A percentile compares a stretch with the other conserved stretches of the same genome.
These are phyloP conservation scores for Arctium lappa DNA, from an alignment of 129 eudicot species.

Conservation along the genomic window DNA sequence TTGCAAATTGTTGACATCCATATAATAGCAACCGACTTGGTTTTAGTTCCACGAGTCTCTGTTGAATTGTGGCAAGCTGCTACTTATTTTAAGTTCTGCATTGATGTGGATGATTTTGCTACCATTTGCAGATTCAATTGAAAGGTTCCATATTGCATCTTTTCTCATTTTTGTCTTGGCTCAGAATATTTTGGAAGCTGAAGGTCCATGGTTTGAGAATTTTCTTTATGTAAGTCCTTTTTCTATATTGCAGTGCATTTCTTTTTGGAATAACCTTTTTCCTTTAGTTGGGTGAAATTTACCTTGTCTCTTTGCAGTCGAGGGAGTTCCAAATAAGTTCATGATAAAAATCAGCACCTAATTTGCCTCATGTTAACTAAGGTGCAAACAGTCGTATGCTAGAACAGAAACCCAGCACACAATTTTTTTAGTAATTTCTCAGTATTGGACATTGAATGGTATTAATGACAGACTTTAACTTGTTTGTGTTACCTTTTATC, in stretches of 20 bases:
- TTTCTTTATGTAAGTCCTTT: slow-evolving; percentile 69
- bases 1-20: neutral
- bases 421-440: no score
- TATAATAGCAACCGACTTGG: neutral
- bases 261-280: neutral
- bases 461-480: no score
- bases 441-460: neutral
- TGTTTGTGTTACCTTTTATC: neutral
- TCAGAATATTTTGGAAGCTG: slow-evolving; percentile 91
- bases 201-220: slow-evolving; percentile 90
- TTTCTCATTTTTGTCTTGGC: slow-evolving; percentile 86
- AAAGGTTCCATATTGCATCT: slow-evolving; percentile 93
- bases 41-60: neutral
- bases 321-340: slow-evolving; percentile 6
- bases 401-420: neutral
- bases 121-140: slow-evolving; percentile 82
- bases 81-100: slow-evolving; percentile 1
- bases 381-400: neutral
- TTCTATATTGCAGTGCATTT: neutral
- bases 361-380: neutral
- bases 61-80: neutral
- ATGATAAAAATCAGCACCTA: neutral
- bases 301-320: neutral
- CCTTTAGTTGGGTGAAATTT: slow-evolving; percentile 8
- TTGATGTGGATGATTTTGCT: slow-evolving; percentile 15